A percentile compares a stretch with the other conserved stretches of the same genome.
Evolutionary conservation across 768 basidiomycete species (phyloP).

Genomic region (Termitomyces sp.): DNA sequence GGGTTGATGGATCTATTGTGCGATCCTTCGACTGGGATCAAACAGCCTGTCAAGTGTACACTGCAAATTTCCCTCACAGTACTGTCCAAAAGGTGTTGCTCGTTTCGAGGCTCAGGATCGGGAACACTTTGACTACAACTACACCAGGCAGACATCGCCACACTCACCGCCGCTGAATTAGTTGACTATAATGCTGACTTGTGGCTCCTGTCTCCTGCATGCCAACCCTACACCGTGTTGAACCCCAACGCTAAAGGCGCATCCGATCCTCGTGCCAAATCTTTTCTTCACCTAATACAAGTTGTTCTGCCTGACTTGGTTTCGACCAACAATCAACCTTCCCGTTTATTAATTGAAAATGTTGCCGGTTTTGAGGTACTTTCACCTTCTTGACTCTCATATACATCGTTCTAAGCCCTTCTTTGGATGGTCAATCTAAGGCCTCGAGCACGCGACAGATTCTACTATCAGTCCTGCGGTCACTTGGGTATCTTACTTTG

Average conservation of each 20-base stretch:
- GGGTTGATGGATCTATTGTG: slow-evolving; percentile 39
- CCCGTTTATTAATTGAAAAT: slow-evolving; percentile 66
- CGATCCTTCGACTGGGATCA: slow-evolving; percentile 86
- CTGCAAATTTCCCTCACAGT: slow-evolving; percentile 45
- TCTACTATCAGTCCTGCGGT: slow-evolving; percentile 45
- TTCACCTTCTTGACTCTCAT: slow-evolving; percentile 8
- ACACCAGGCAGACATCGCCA: slow-evolving; percentile 53
- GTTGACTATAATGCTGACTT: slow-evolving; percentile 45
- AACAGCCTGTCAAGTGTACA: slow-evolving; percentile 64
- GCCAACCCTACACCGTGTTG: slow-evolving; percentile 79
- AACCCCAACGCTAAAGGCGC: slow-evolving; percentile 69
- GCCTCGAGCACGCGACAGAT: slow-evolving; percentile 55
- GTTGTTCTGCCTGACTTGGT: slow-evolving; percentile 57
- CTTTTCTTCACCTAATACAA: slow-evolving; percentile 68
- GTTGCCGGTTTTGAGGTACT: slow-evolving; percentile 80
- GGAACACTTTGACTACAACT: not conserved
- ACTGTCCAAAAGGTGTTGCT: slow-evolving; percentile 44
- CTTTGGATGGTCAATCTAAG: slow-evolving; percentile 27
- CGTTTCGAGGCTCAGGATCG: not conserved
- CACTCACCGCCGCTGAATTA: slow-evolving; percentile 43
- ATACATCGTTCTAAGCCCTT: slow-evolving; percentile 1
- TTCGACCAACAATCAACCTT: slow-evolving; percentile 39
- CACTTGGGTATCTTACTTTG: slow-evolving; percentile 47
- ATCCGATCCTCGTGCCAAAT: slow-evolving; percentile 66
- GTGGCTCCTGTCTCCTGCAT: slow-evolving; percentile 80